Conservation (phyloP, 2,329 filamentous ascomycete genomes). For the Paecilomyces fulvus region DNA sequence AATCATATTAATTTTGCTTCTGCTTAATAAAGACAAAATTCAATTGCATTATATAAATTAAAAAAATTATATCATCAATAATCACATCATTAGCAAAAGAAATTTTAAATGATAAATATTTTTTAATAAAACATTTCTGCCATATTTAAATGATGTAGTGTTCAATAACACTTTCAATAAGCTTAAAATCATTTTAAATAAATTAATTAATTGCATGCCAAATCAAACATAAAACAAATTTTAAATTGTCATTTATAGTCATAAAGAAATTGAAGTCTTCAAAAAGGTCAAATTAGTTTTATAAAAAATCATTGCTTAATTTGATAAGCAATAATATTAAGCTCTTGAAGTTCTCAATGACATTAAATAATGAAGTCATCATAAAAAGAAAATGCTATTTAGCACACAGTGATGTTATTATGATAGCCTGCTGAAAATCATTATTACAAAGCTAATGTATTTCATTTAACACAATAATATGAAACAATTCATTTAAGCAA, state of each 20-base stretch:
- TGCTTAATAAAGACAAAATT: no score
- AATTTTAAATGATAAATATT: no score
- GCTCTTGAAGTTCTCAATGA: background rate
- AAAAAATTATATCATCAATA: no score
- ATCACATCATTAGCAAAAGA: no score
- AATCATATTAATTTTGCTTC: background rate
- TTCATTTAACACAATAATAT: background rate
- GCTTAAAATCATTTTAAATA: no score
- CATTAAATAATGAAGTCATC: background rate
- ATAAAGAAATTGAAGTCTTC: background rate
- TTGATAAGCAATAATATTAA: background rate
- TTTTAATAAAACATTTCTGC: no score
- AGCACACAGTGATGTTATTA: background rate
- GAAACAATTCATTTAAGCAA: no score
- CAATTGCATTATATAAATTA: no score
- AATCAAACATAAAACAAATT: no score
- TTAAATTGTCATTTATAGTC: background rate
- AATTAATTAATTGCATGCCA: no score
- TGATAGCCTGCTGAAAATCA: background rate
- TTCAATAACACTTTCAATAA: no score
- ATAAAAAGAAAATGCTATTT: background rate
- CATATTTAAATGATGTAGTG: no score
- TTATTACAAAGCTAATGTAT: background rate
- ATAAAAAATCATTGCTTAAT: background rate
- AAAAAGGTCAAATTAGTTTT: background rate